Conservation (phyloP, 257 asterid species). For the Capsicum pubescens region DNA sequence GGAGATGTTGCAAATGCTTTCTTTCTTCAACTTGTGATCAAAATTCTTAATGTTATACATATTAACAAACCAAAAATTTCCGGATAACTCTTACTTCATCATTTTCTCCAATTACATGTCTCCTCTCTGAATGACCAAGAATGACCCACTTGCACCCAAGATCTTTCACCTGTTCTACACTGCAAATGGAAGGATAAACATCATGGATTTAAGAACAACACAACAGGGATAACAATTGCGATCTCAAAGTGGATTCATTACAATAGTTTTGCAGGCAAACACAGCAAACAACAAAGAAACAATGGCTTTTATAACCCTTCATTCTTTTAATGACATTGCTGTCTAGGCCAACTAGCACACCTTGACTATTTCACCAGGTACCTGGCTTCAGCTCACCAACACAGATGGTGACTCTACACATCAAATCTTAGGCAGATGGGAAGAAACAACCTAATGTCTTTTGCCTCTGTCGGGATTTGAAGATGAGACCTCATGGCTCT, state of each 20-base stretch:
- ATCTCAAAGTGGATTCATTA: not conserved
- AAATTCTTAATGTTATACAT: not conserved
- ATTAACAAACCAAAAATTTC: conserved; percentile 3
- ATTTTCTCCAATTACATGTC: conserved; percentile 90
- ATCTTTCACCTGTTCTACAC: conserved; percentile 92
- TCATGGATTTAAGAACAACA: not conserved
- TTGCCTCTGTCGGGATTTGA: not conserved
- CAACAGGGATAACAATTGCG: not conserved
- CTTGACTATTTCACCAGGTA: not conserved
- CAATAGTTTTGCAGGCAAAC: not conserved
- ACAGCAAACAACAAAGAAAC: not conserved
- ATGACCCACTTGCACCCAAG: conserved; percentile 97
- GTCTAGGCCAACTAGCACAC: not conserved
- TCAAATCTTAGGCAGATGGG: not conserved
- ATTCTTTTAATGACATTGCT: not conserved
- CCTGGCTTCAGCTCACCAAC: not conserved
- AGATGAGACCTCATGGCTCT: not conserved
- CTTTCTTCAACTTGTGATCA: not conserved
- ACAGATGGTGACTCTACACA: not conserved
- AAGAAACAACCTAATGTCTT: not conserved
- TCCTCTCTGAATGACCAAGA: conserved; percentile 96
- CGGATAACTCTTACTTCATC: conserved; percentile 60
- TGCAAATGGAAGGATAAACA: conserved; percentile 38
- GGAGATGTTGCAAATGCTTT: not conserved
- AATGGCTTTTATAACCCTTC: not conserved